A percentile compares a stretch with the other conserved stretches of the same genome.
These are phyloP conservation scores for Naganishia antarctica DNA, from an alignment of 768 basidiomycete species.

Conservation along the genomic window DNA sequence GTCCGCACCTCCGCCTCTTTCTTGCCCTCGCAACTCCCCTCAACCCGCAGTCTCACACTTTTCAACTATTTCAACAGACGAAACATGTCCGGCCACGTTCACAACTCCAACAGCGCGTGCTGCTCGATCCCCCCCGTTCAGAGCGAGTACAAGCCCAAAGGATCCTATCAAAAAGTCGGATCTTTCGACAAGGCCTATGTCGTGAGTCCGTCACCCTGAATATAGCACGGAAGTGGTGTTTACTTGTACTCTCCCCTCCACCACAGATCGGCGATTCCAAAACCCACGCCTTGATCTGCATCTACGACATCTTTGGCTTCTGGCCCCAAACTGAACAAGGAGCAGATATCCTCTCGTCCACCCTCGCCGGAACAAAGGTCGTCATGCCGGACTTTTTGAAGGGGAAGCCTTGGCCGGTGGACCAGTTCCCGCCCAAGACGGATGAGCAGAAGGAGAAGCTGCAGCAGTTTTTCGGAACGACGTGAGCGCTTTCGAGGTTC, in stretches of 20 bases:
- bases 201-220: too few species aligned
- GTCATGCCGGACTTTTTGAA: slow-evolving; percentile 68
- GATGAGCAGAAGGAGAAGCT: slow-evolving; percentile 56
- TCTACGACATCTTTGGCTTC: slow-evolving; percentile 64
- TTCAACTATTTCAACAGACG: not conserved
- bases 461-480: slow-evolving; percentile 59
- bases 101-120: slow-evolving; percentile 21
- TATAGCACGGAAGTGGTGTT: too few species aligned
- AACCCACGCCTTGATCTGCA: slow-evolving; percentile 27
- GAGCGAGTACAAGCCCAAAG: slow-evolving; percentile 36
- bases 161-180: slow-evolving; percentile 30
- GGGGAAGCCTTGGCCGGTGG: slow-evolving; percentile 54
- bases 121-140: slow-evolving; percentile 31
- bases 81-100: slow-evolving; percentile 12
- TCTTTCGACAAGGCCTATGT: slow-evolving; percentile 42
- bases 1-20: too few species aligned
- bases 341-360: slow-evolving; percentile 59
- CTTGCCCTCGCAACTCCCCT: not conserved
- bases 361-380: slow-evolving; percentile 56
- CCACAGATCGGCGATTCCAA: slow-evolving; percentile 22
- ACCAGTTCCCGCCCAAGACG: slow-evolving; percentile 58
- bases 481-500: slow-evolving; percentile 34
- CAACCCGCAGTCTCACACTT: not conserved
- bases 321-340: slow-evolving; percentile 65
- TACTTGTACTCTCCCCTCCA: not conserved